Evolutionary conservation across 352 stramenopile species (phyloP).

Genomic region (Phytophthora ohioensis): DNA sequence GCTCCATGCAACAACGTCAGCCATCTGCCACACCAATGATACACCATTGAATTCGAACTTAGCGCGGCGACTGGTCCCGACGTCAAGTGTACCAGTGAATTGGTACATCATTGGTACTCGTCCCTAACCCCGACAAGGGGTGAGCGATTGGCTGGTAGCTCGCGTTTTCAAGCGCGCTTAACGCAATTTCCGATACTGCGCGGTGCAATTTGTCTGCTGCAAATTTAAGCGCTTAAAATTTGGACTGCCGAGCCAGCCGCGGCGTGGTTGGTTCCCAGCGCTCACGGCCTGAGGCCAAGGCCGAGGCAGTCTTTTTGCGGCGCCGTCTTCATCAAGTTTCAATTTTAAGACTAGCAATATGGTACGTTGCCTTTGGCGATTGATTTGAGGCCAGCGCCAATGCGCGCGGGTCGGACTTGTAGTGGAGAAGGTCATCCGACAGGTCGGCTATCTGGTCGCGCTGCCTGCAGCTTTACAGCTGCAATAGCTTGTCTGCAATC

Average conservation of each 20-base stretch:
- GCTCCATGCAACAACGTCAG: slow-evolving; percentile 38
- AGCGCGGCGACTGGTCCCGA: too few species aligned
- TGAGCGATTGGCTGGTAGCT: too few species aligned
- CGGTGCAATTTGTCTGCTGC: too few species aligned
- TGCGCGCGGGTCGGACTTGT: not conserved
- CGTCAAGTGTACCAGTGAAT: too few species aligned
- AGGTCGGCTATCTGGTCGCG: not conserved
- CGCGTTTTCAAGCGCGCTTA: too few species aligned
- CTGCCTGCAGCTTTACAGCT: not conserved
- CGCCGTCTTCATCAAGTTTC: slow-evolving; percentile 86
- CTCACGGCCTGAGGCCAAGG: slow-evolving; percentile 3
- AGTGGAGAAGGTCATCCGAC: slow-evolving; percentile 5
- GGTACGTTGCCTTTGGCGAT: slow-evolving; percentile 57
- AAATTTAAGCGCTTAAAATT: not conserved
- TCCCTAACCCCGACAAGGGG: too few species aligned
- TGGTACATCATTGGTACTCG: too few species aligned
- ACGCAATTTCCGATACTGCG: too few species aligned
- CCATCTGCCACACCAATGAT: not conserved
- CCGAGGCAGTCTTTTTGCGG: slow-evolving; percentile 75
- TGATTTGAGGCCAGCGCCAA: slow-evolving; percentile 12
- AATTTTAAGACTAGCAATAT: slow-evolving; percentile 90
- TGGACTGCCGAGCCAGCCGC: slow-evolving; percentile 9
- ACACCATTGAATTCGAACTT: too few species aligned
- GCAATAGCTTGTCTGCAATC: slow-evolving; percentile 10
- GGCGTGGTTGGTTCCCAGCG: slow-evolving; percentile 47